These are phyloP conservation scores for Didymosphaeria variabile DNA, from an alignment of 2,329 filamentous ascomycete species.

Conservation along the genomic window DNA sequence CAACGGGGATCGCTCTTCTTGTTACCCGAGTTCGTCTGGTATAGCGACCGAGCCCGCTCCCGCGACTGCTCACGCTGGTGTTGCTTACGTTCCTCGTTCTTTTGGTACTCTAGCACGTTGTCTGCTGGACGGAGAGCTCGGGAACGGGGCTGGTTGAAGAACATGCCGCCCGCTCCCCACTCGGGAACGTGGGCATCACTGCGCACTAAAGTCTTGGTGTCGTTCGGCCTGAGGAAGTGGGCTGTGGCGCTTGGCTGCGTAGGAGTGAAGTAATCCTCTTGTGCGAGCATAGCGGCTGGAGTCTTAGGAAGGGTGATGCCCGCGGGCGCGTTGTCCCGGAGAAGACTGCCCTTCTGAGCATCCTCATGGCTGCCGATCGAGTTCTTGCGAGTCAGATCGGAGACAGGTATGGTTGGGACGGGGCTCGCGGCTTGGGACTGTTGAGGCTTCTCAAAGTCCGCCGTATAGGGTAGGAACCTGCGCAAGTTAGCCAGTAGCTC, in stretches of 20 bases:
- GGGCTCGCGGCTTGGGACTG: conserved; percentile 28
- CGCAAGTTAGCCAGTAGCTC: conserved; percentile 20
- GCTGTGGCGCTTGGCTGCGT: conserved; percentile 56
- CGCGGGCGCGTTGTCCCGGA: conserved; percentile 42
- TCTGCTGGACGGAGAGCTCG: conserved; percentile 76
- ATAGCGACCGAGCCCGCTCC: conserved; percentile 25
- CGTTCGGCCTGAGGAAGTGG: conserved; percentile 61
- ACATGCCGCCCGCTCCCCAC: conserved; percentile 73
- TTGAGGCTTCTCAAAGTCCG: conserved; percentile 74
- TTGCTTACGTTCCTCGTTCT: conserved; percentile 47
- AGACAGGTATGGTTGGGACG: conserved; percentile 33
- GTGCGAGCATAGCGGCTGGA: conserved; percentile 49
- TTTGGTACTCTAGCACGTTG: conserved; percentile 73
- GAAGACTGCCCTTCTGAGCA: conserved; percentile 49
- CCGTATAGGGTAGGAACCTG: conserved; percentile 91
- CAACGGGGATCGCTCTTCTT: conserved; percentile 58
- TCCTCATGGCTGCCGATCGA: conserved; percentile 47
- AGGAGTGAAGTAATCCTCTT: conserved; percentile 58
- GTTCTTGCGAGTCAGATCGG: conserved; percentile 60
- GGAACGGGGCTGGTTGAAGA: conserved; percentile 80
- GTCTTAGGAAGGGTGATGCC: conserved; percentile 50
- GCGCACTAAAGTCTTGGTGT: conserved; percentile 67
- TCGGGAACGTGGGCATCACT: conserved; percentile 78
- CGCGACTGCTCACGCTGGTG: conserved; percentile 40
- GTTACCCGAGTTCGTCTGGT: conserved; percentile 40